Conservation (phyloP, 345 rosid species). For the Abelmoschus esculentus region DNA sequence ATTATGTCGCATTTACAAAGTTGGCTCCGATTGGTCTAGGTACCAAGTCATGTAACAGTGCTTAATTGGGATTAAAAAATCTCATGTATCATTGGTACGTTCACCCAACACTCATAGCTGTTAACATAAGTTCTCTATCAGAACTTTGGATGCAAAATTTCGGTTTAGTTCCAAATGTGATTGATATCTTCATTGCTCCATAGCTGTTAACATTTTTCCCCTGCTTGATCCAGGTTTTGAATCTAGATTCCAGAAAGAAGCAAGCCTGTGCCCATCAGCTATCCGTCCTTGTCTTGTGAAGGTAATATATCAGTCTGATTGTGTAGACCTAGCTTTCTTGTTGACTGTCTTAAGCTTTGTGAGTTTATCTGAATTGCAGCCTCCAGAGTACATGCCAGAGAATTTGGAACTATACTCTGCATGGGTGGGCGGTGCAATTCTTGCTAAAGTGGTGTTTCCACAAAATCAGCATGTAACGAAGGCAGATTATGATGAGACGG, state of each 20-base stretch:
- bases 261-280: constrained; percentile 81
- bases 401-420: constrained; percentile 70
- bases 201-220: background rate
- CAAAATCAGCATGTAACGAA: constrained; percentile 95
- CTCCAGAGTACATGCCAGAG: constrained; percentile 97
- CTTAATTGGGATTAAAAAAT: too few species aligned
- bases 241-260: constrained; percentile 93
- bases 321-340: background rate
- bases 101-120: background rate
- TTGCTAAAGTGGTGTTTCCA: constrained; percentile 96
- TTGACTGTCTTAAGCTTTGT: constrained; percentile 3
- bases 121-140: background rate
- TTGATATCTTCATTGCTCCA: background rate
- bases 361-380: constrained; percentile 27
- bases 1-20: too few species aligned
- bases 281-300: constrained; percentile 81
- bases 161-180: background rate
- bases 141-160: background rate
- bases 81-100: too few species aligned
- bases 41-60: too few species aligned
- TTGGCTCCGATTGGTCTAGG: too few species aligned
- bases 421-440: constrained; percentile 99
- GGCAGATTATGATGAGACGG: constrained; percentile 91
- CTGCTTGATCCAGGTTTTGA: constrained; percentile 66
- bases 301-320: constrained; percentile 26